Percentiles rank a stretch among this genome's conserved stretches.
phyloP scores from a whole-genome alignment of 768 basidiomycete species.

The Boletus speciosus region DNA sequence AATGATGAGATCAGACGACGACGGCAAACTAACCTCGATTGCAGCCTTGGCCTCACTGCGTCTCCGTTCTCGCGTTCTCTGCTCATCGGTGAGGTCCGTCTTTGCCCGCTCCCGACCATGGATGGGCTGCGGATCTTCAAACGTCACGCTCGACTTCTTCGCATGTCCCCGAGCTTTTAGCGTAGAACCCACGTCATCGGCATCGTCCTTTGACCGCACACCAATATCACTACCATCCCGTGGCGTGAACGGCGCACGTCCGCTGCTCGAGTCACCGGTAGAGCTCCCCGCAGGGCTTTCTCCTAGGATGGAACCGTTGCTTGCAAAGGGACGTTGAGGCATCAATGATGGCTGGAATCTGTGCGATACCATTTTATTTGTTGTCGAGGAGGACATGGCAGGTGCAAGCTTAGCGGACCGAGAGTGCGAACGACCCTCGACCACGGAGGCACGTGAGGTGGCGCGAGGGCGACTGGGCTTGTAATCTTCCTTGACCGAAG shows the following conservation, averaged over 20 bases:
- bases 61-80: conserved; percentile 66
- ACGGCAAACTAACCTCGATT: conserved; percentile 59
- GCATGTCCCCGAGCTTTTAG: conserved; percentile 34
- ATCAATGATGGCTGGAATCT: conserved; percentile 21
- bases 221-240: conserved; percentile 69
- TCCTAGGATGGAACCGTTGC: conserved; percentile 35
- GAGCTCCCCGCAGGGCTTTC: conserved; percentile 77
- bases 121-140: conserved; percentile 49
- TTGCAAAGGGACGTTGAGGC: conserved; percentile 57
- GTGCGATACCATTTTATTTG: conserved; percentile 26
- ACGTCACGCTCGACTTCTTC: conserved; percentile 65
- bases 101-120: conserved; percentile 31
- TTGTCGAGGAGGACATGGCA: conserved; percentile 5
- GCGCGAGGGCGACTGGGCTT: conserved; percentile 13
- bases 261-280: conserved; percentile 80
- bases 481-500: conserved; percentile 26
- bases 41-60: conserved; percentile 82
- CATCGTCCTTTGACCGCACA: conserved; percentile 18
- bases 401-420: conserved; percentile 9
- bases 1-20: not conserved
- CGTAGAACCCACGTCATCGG: conserved; percentile 25
- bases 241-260: conserved; percentile 71
- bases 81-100: conserved; percentile 39
- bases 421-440: conserved; percentile 13
- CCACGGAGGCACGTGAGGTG: conserved; percentile 6